These are phyloP conservation scores for Mrakiaceae sp. DNA, from an alignment of 1,284 basidiomycete genomes.

Conservation along the genomic window DNA sequence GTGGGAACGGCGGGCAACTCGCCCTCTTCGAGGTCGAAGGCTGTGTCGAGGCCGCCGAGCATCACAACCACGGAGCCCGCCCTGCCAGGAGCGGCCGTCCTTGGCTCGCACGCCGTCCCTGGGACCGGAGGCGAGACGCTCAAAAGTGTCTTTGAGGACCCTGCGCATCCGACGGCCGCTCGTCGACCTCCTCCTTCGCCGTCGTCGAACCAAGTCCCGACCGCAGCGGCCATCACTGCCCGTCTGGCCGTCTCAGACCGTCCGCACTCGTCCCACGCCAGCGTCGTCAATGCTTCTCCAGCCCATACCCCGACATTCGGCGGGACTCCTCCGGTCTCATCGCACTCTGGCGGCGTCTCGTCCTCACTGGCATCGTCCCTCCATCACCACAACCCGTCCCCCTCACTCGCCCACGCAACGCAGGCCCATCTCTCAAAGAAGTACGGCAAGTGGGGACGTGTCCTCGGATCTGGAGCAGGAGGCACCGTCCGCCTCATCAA, in stretches of 20 bases:
- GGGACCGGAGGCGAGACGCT: no score
- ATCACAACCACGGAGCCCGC: no score
- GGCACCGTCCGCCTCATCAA: slow-evolving; percentile 96
- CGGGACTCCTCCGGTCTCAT: slow-evolving; percentile 1
- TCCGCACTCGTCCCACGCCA: background rate
- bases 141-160: background rate
- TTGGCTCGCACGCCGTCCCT: no score
- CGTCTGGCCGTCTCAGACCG: background rate
- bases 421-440: slow-evolving; percentile 92
- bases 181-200: background rate
- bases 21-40: no score
- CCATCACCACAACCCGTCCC: slow-evolving; percentile 28
- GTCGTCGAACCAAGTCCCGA: background rate
- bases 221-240: background rate
- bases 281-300: background rate
- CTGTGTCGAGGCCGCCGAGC: no score
- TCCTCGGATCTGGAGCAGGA: slow-evolving; percentile 90
- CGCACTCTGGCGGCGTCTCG: slow-evolving; percentile 17
- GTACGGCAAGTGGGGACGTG: slow-evolving; percentile 97
- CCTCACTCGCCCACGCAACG: slow-evolving; percentile 62
- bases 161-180: background rate
- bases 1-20: no score
- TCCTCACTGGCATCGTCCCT: slow-evolving; percentile 35
- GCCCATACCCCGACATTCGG: slow-evolving; percentile 11
- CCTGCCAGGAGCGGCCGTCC: no score